phyloP scores from a whole-genome alignment of 768 basidiomycete genomes.

The Suillus spraguei region DNA sequence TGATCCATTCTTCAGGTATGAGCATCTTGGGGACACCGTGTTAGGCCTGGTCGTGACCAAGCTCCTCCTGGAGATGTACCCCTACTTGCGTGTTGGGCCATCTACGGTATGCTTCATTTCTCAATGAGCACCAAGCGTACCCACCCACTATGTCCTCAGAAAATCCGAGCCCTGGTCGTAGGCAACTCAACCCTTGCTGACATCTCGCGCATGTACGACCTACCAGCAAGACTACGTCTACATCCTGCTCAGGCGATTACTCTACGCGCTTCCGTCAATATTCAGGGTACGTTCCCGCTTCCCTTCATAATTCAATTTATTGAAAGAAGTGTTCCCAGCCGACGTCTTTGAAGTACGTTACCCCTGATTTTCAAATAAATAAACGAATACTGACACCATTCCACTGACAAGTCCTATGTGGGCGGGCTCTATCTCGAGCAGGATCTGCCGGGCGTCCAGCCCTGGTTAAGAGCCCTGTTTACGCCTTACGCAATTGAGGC shows the following conservation, averaged over 20 bases:
- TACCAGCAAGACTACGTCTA: slow-evolving; percentile 61
- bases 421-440: slow-evolving; percentile 78
- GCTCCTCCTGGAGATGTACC: slow-evolving; percentile 65
- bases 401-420: slow-evolving; percentile 62
- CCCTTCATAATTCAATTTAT: background rate
- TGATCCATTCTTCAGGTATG: slow-evolving; percentile 47
- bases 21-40: slow-evolving; percentile 79
- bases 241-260: slow-evolving; percentile 77
- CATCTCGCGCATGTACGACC: slow-evolving; percentile 66
- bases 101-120: slow-evolving; percentile 55
- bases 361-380: slow-evolving; percentile 10
- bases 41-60: slow-evolving; percentile 67
- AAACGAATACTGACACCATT: slow-evolving; percentile 3
- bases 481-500: slow-evolving; percentile 62
- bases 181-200: slow-evolving; percentile 73
- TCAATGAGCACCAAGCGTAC: background rate
- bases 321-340: slow-evolving; percentile 42
- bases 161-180: slow-evolving; percentile 77
- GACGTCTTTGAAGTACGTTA: slow-evolving; percentile 72
- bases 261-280: slow-evolving; percentile 63
- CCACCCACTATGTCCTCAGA: slow-evolving; percentile 43
- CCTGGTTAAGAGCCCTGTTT: slow-evolving; percentile 67
- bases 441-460: slow-evolving; percentile 55
- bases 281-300: slow-evolving; percentile 58
- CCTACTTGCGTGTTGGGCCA: slow-evolving; percentile 74